phyloP scores from a whole-genome alignment of 306 rosid species.

The Begonia fuchsioides region DNA sequence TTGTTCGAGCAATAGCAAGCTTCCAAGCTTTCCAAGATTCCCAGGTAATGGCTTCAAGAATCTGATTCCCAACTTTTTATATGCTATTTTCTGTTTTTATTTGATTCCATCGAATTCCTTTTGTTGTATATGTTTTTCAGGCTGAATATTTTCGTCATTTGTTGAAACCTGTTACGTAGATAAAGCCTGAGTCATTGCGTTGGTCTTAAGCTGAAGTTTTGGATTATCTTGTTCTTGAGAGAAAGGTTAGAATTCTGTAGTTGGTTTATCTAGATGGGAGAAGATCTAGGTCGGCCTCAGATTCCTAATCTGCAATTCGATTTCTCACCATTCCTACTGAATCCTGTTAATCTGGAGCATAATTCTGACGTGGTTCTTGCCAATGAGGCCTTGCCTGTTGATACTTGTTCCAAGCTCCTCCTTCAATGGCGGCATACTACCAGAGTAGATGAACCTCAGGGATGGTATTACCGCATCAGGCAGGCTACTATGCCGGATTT shows the following conservation, averaged over 20 bases:
- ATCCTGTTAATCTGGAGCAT: slow-evolving; percentile 31
- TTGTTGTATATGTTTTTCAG: slow-evolving; percentile 25
- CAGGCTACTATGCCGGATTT: slow-evolving; percentile 38
- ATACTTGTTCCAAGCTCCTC: slow-evolving; percentile 26
- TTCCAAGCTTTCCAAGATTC: slow-evolving; percentile 92
- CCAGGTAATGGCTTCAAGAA: slow-evolving; percentile 45
- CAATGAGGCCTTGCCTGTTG: slow-evolving; percentile 26
- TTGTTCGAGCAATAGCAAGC: slow-evolving; percentile 87
- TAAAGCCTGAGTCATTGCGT: slow-evolving; percentile 15
- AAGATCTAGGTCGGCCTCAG: slow-evolving; percentile 40
- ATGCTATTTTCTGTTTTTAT: neutral
- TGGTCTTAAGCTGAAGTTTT: slow-evolving; percentile 41
- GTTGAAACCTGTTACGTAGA: slow-evolving; percentile 98
- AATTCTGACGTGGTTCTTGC: slow-evolving; percentile 16
- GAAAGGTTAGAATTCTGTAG: neutral
- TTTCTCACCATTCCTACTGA: slow-evolving; percentile 40
- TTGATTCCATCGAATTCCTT: slow-evolving; percentile 6
- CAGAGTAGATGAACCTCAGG: slow-evolving; percentile 36
- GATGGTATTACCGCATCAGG: slow-evolving; percentile 50
- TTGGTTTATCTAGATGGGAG: slow-evolving; percentile 39
- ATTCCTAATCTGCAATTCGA: slow-evolving; percentile 25
- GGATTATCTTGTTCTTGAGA: slow-evolving; percentile 21
- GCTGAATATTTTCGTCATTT: slow-evolving; percentile 96
- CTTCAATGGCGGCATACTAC: slow-evolving; percentile 32
- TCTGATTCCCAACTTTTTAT: neutral